A percentile compares a stretch with the other conserved stretches of the same genome.
phyloP scores from a whole-genome alignment of 306 rosid species.

The Macrotyloma uniflorum region DNA sequence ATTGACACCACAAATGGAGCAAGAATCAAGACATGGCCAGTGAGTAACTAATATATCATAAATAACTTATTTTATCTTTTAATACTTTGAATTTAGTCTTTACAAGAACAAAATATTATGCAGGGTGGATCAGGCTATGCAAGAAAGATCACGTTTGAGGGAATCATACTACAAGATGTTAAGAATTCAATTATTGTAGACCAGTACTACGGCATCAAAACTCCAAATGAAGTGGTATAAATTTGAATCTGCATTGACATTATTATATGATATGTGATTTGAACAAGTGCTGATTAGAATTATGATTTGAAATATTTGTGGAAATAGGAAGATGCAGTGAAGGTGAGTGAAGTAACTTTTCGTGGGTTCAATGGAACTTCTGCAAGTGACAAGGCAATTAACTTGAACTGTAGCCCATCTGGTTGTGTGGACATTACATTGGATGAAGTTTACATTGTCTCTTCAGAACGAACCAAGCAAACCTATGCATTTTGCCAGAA shows the following conservation, averaged over 20 bases:
- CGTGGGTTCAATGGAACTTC: constrained; percentile 39
- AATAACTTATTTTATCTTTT: no score
- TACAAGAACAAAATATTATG: no score
- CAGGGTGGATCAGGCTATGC: constrained; percentile 56
- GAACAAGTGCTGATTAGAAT: neutral
- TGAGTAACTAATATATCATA: no score
- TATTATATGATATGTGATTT: neutral
- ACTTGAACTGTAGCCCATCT: neutral
- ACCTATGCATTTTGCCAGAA: neutral
- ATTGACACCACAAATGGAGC: neutral
- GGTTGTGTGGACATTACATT: constrained; percentile 28
- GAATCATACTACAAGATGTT: constrained; percentile 17
- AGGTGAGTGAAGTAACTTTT: constrained; percentile 44
- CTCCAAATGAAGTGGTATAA: neutral
- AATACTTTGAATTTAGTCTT: no score
- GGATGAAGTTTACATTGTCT: neutral
- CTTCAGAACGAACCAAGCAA: neutral
- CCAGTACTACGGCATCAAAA: constrained; percentile 11
- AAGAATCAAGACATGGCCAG: no score
- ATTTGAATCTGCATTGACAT: neutral
- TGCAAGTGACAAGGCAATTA: constrained; percentile 12
- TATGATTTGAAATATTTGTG: neutral
- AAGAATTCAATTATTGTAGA: constrained; percentile 43
- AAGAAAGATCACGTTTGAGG: constrained; percentile 42
- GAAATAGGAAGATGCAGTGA: neutral